These are phyloP conservation scores for Sisymbrium altissimum DNA, from an alignment of 345 rosid genomes.

Conservation along the genomic window DNA sequence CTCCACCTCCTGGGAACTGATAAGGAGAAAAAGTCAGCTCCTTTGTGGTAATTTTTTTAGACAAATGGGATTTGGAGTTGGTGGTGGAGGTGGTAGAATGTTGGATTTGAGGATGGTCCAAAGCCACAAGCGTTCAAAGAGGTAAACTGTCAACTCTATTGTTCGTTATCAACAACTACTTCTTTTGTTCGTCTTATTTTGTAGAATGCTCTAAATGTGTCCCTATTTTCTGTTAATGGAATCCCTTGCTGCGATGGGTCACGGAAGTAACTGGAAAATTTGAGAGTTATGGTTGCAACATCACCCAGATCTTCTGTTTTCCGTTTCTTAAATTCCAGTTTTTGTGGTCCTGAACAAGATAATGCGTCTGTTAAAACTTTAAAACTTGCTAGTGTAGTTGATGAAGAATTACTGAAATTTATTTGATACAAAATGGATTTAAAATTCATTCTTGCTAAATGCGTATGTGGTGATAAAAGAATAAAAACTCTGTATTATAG, in stretches of 20 bases:
- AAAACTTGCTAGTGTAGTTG: background rate
- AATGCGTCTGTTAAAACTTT: background rate
- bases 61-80: conserved; percentile 54
- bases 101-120: conserved; percentile 50
- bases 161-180: conserved; percentile 27
- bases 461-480: conserved; percentile 3
- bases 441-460: conserved; percentile 33
- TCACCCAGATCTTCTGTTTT: conserved; percentile 24
- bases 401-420: background rate
- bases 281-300: conserved; percentile 13
- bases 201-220: conserved; percentile 27
- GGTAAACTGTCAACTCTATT: conserved; percentile 45
- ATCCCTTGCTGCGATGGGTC: conserved; percentile 25
- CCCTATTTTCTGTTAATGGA: conserved; percentile 30
- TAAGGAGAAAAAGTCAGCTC: conserved; percentile 4
- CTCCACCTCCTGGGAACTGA: background rate
- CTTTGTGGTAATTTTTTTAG: conserved; percentile 27
- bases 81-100: conserved; percentile 44
- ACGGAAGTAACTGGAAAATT: conserved; percentile 10
- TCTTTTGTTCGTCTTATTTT: conserved; percentile 17
- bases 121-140: conserved; percentile 80
- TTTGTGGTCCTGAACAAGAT: conserved; percentile 15
- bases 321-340: background rate
- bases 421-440: conserved; percentile 29
- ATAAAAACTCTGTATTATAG: background rate